Conservation (phyloP, 345 rosid species). For the Eutrema yunnanense region DNA sequence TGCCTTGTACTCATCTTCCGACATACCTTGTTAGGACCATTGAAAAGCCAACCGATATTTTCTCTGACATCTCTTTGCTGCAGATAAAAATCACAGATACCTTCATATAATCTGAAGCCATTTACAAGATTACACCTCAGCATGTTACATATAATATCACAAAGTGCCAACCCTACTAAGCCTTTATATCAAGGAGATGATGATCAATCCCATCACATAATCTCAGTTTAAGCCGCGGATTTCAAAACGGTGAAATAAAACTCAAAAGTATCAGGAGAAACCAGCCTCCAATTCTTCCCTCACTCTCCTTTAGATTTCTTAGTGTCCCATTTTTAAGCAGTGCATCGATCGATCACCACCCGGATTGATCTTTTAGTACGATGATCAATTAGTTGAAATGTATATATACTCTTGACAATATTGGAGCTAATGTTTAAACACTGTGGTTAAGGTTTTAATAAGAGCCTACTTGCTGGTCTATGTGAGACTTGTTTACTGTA, state of each 20-base stretch:
- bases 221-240: neutral
- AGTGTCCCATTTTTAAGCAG: neutral
- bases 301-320: neutral
- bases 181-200: neutral
- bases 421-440: neutral
- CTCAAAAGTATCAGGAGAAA: too few relatives aligned
- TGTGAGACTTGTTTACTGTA: neutral
- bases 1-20: constrained; percentile 33
- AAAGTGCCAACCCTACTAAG: neutral
- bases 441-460: neutral
- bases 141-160: neutral
- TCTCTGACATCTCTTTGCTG: constrained; percentile 13
- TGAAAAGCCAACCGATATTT: neutral
- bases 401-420: constrained; percentile 1
- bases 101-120: neutral
- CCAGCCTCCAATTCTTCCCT: neutral
- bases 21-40: constrained; percentile 21
- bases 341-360: neutral
- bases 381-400: neutral
- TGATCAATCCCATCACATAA: neutral
- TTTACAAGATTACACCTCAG: neutral
- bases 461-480: neutral
- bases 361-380: neutral
- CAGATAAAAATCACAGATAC: constrained; percentile 10
- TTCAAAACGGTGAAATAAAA: neutral